Conservation (phyloP, 768 basidiomycete genomes). For the Hortiboletus campestris region DNA sequence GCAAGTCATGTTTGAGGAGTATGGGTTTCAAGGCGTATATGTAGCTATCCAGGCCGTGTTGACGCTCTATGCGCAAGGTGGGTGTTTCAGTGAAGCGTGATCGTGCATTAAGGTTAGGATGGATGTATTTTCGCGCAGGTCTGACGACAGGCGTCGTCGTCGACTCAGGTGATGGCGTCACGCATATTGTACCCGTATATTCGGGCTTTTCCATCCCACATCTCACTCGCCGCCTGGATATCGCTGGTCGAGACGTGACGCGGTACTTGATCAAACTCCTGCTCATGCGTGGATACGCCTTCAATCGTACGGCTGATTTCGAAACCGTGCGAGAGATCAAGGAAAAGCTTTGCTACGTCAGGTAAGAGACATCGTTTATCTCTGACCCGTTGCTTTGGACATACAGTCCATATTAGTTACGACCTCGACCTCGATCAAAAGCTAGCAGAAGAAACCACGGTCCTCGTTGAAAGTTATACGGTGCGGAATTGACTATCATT, state of each 20-base stretch:
- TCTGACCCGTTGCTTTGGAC: background rate
- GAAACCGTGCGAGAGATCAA: conserved; percentile 99
- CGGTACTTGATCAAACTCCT: conserved; percentile 99
- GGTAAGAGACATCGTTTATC: conserved; percentile 44
- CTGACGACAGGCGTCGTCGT: conserved; percentile 98
- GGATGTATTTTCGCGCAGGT: conserved; percentile 49
- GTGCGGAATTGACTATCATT: conserved; percentile 43
- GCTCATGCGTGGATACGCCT: conserved; percentile 99
- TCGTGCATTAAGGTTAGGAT: background rate
- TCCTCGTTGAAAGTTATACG: conserved; percentile 93
- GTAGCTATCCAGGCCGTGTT: conserved; percentile 98
- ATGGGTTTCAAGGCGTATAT: conserved; percentile 93
- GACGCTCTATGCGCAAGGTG: conserved; percentile 98
- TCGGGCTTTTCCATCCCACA: conserved; percentile 96
- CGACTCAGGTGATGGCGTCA: conserved; percentile 98
- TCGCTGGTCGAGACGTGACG: conserved; percentile 97
- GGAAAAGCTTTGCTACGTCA: conserved; percentile 97
- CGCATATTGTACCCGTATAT: conserved; percentile 98
- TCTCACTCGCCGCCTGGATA: conserved; percentile 90
- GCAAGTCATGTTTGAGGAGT: conserved; percentile 99
- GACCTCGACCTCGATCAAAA: conserved; percentile 95
- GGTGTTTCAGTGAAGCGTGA: conserved; percentile 26
- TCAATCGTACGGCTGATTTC: conserved; percentile 99
- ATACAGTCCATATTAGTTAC: conserved; percentile 52
- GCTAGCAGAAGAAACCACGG: conserved; percentile 93